phyloP scores from a whole-genome alignment of 345 rosid species.

The Excoecaria agallocha region DNA sequence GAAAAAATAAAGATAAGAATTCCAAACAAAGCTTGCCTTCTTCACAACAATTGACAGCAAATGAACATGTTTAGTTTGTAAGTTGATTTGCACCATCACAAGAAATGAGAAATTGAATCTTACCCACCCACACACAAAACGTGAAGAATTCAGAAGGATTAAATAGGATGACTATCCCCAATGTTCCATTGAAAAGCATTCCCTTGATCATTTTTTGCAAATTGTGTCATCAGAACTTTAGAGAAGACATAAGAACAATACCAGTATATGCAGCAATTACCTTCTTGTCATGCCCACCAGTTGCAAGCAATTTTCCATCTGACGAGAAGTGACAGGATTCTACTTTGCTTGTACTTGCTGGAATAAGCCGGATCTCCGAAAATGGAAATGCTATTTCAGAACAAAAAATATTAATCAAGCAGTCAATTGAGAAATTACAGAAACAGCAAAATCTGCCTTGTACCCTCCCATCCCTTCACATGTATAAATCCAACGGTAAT shows the following conservation, averaged over 20 bases:
- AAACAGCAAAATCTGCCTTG: background rate
- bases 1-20: background rate
- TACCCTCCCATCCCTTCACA: background rate
- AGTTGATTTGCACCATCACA: background rate
- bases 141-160: background rate
- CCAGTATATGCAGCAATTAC: slow-evolving; percentile 20
- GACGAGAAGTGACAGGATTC: slow-evolving; percentile 72
- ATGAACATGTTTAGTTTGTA: background rate
- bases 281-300: slow-evolving; percentile 68
- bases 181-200: background rate
- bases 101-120: background rate
- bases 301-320: slow-evolving; percentile 65
- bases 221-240: background rate
- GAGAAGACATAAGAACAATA: background rate
- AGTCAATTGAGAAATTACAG: slow-evolving; percentile 1
- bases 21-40: background rate
- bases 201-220: background rate
- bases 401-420: slow-evolving; percentile 5
- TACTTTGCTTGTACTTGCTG: slow-evolving; percentile 41
- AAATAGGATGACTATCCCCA: background rate
- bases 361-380: slow-evolving; percentile 42
- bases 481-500: background rate
- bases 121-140: background rate
- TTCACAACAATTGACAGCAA: background rate
- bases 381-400: slow-evolving; percentile 40